phyloP scores from a whole-genome alignment of 148 eudicot species.

The Cornus suecica region DNA sequence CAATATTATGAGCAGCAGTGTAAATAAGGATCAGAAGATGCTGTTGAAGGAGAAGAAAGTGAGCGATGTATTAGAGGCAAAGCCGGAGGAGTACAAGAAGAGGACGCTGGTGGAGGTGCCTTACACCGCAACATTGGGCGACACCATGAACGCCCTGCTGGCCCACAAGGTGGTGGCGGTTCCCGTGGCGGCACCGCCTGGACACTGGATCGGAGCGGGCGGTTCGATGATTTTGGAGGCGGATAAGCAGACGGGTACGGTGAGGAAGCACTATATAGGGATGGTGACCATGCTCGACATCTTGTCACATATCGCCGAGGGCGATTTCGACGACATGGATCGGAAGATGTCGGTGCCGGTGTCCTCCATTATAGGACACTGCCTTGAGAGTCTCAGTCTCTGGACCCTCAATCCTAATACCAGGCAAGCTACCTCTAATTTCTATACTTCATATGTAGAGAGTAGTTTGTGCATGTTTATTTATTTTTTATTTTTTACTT shows the following conservation, averaged over 20 bases:
- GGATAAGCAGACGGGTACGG: conserved; percentile 75
- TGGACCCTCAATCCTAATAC: conserved; percentile 89
- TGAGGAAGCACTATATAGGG: conserved; percentile 85
- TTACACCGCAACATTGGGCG: conserved; percentile 70
- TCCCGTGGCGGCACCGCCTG: conserved; percentile 96
- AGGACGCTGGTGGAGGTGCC: conserved; percentile 83
- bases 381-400: conserved; percentile 79
- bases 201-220: conserved; percentile 97
- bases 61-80: conserved; percentile 33
- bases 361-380: conserved; percentile 80
- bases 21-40: not conserved
- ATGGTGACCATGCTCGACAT: conserved; percentile 92
- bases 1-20: not conserved
- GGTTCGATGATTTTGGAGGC: conserved; percentile 94
- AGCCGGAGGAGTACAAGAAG: conserved; percentile 30
- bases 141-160: conserved; percentile 74
- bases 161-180: conserved; percentile 73
- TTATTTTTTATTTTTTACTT: too few relatives aligned
- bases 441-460: too few relatives aligned
- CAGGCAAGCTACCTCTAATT: conserved; percentile 26
- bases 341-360: conserved; percentile 61
- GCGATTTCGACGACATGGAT: conserved; percentile 31
- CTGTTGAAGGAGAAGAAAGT: conserved; percentile 45
- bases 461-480: too few relatives aligned
- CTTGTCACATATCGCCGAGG: conserved; percentile 67